phyloP scores from a whole-genome alignment of 208 protist species.

The Spongospora subterranea region DNA sequence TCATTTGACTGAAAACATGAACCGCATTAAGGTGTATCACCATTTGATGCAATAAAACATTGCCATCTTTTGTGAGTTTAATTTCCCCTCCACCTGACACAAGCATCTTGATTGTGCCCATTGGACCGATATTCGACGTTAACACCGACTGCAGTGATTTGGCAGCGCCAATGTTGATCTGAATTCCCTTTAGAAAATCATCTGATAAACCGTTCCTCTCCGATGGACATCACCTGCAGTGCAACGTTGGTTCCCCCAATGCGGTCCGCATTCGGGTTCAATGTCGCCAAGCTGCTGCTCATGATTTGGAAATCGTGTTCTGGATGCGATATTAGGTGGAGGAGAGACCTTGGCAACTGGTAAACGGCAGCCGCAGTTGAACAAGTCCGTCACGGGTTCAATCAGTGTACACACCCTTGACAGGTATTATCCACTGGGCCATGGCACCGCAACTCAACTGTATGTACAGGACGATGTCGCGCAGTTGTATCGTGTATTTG shows the following conservation, averaged over 20 bases:
- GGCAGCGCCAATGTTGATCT: conserved; percentile 98
- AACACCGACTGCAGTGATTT: conserved; percentile 95
- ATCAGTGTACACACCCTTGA: too few relatives aligned
- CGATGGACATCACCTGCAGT: conserved; percentile 13
- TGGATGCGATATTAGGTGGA: neutral
- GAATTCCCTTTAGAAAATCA: conserved; percentile 78
- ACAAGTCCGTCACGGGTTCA: neutral
- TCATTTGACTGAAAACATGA: neutral
- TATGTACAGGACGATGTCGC: too few relatives aligned
- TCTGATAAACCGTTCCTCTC: neutral
- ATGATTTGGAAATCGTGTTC: neutral
- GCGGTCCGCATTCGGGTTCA: conserved; percentile 47
- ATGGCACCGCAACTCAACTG: too few relatives aligned
- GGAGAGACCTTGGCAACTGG: neutral
- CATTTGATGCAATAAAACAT: conserved; percentile 98
- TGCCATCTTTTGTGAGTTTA: conserved; percentile 99
- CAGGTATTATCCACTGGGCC: too few relatives aligned
- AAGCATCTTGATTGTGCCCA: conserved; percentile 84
- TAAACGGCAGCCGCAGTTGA: neutral
- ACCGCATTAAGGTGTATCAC: conserved; percentile 66
- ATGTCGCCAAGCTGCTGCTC: conserved; percentile 23
- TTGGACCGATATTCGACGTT: conserved; percentile 98
- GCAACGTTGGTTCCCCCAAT: conserved; percentile 45
- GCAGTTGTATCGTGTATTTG: too few relatives aligned
- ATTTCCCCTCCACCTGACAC: conserved; percentile 98